Conservation (phyloP, 176 grass and related monocot genomes). For the Eragrostis nindensis region DNA sequence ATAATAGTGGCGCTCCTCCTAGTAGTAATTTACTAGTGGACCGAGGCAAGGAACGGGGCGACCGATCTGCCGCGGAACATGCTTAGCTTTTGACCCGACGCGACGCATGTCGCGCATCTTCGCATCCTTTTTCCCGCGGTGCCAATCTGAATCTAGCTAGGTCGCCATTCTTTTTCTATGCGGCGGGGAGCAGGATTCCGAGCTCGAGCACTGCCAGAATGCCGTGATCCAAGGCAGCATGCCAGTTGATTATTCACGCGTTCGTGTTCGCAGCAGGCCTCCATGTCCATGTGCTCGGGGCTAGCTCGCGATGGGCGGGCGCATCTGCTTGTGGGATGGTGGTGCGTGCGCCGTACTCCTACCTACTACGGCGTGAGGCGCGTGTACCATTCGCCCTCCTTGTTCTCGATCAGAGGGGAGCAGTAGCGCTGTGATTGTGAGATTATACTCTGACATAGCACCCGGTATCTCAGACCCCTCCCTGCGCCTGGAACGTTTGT, state of each 20-base stretch:
- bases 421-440: background rate
- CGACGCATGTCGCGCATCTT: background rate
- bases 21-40: background rate
- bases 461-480: background rate
- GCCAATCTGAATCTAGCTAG: background rate
- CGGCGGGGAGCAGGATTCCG: background rate
- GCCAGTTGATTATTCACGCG: background rate
- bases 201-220: background rate
- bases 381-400: background rate
- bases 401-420: background rate
- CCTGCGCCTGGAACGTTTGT: no score
- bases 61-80: background rate
- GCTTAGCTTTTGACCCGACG: background rate
- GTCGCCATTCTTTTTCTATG: background rate
- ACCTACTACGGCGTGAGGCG: constrained; percentile 19
- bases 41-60: background rate
- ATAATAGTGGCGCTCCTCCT: background rate
- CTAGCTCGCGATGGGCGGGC: background rate
- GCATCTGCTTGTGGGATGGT: background rate
- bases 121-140: no score
- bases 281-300: background rate
- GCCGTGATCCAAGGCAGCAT: background rate
- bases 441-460: background rate
- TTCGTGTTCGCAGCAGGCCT: background rate
- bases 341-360: background rate